Percentiles rank a stretch among this genome's conserved stretches.
Evolutionary conservation across 306 rosid species (phyloP).

Genomic region (Medicago arabica): DNA sequence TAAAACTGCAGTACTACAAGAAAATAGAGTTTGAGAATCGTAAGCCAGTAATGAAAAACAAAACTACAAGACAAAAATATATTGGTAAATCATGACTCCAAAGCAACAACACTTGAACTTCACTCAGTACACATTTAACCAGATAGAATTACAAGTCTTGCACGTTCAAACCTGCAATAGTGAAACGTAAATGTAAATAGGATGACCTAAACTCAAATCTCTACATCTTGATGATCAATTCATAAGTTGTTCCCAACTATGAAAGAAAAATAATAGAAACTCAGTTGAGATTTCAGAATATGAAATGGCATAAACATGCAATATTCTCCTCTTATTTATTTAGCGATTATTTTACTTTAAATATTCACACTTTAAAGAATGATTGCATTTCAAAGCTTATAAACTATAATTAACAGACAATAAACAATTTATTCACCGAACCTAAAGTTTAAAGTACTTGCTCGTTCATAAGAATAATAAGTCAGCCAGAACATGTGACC

Average conservation of each 20-base stretch:
- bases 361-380: background rate
- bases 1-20: slow-evolving; percentile 12
- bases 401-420: background rate
- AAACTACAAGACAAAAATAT: background rate
- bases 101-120: slow-evolving; percentile 32
- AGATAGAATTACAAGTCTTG: slow-evolving; percentile 59
- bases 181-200: background rate
- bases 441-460: background rate
- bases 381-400: background rate
- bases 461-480: background rate
- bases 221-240: background rate
- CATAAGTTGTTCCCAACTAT: background rate
- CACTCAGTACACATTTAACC: background rate
- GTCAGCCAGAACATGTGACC: background rate
- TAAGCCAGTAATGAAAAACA: background rate
- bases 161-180: slow-evolving; percentile 68
- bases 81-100: background rate
- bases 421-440: background rate
- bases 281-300: background rate
- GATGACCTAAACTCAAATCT: slow-evolving; percentile 1
- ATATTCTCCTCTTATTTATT: background rate
- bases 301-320: background rate
- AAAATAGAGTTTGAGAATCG: slow-evolving; percentile 3
- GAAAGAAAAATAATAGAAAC: background rate
- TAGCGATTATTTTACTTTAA: background rate